Base-by-base conservation (phyloP, 192 early-diverging fungal genomes). In the Linnemannia elongata region DNA sequence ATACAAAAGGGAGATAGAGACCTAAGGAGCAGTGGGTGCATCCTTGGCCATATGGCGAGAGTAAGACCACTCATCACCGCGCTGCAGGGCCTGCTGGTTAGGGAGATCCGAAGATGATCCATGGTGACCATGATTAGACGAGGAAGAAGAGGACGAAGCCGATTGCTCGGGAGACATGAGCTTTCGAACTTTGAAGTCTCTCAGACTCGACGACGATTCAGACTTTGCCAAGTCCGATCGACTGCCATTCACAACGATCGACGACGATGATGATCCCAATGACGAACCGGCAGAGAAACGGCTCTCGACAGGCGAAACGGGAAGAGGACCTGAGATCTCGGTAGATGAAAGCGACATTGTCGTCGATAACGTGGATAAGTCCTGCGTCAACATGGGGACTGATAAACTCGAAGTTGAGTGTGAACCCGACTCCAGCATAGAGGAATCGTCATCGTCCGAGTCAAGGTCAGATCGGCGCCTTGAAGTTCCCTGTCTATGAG, bases 1-100 rank as follows among this genome's bases (percentile, higher is more conserved):
- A 75, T 35, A 77, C 47, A 83, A 63, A 45, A 33, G 24, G 27
- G 52, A 57, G 22, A 38, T 35, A 18, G 71, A 57, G 57, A 22
- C 69, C 33, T 77, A 81, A 47, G 84, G 76, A 13, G 79, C 84
- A 41, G 75, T 49, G 7, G 83, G 44, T 15, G 69, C 7, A 35
- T 80, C 79, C 52, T 87, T 87, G 39, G 85, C 85, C 85, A 87
- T 78, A 41, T 87, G 85, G 9, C 85, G 85, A 35, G 85, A 87
- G 69, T 87, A 87, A 20, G 79, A 74, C 85, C 85, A 87, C 35
- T 78, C 85, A 70, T 87, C 75, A 35, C 60, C 68, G 8, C 41
- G 68, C 47, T 55, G 72, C 6, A 68, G 66, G 38, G 1, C 47
- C 17, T 45, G 47, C 38, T 18, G 54, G 33, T n/a, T 36, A 22